phyloP scores from a whole-genome alignment of 495 filamentous ascomycete species.

The Peziza echinospora region DNA sequence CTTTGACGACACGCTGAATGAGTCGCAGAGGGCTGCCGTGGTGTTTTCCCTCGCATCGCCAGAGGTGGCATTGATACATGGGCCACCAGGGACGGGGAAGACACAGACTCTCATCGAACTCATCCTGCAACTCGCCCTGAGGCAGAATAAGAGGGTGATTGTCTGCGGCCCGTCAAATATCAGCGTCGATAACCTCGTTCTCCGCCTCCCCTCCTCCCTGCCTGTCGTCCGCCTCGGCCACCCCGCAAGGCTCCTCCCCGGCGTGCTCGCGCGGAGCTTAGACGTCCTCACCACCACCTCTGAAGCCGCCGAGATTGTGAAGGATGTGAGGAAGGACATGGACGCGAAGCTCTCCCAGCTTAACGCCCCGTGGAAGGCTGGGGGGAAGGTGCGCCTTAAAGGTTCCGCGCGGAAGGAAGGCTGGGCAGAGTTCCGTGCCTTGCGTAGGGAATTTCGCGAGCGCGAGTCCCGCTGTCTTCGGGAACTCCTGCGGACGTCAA shows the following conservation, averaged over 20 bases:
- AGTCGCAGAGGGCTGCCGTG: constrained; percentile 79
- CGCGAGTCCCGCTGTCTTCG: constrained; percentile 62
- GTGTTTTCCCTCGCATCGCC: constrained; percentile 60
- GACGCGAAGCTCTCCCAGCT: constrained; percentile 53
- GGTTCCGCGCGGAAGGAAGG: constrained; percentile 62
- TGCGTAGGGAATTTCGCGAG: constrained; percentile 74
- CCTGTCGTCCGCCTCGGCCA: constrained; percentile 82
- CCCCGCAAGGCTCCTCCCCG: constrained; percentile 74
- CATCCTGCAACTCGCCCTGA: constrained; percentile 48
- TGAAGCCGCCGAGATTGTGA: constrained; percentile 74
- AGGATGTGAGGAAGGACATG: constrained; percentile 79
- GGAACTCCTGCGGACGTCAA: constrained; percentile 50
- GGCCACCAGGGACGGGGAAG: constrained; percentile 90
- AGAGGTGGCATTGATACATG: constrained; percentile 86
- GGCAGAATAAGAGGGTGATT: constrained; percentile 46
- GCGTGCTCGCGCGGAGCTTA: constrained; percentile 69
- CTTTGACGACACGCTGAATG: constrained; percentile 60
- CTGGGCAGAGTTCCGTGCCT: constrained; percentile 61
- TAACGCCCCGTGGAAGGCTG: constrained; percentile 36
- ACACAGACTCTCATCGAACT: constrained; percentile 93
- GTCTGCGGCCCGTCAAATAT: constrained; percentile 95
- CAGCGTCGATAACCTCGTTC: constrained; percentile 96
- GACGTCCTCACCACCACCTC: constrained; percentile 84
- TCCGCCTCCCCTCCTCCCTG: constrained; percentile 61
- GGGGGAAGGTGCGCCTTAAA: constrained; percentile 25